These are phyloP conservation scores for Eimeria maxima DNA, from an alignment of 169 alveolate genomes.

Conservation along the genomic window DNA sequence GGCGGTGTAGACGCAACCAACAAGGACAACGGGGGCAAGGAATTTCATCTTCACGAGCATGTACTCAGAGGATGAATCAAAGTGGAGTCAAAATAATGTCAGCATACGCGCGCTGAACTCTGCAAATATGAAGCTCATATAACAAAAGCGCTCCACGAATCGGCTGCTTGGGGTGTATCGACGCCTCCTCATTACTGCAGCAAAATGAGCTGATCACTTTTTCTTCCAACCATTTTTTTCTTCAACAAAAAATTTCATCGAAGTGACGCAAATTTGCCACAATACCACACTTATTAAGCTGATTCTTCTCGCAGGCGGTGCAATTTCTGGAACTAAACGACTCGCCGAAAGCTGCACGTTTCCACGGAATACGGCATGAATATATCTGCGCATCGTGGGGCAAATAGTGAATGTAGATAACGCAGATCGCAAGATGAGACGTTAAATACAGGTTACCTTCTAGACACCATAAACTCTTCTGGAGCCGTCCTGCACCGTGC, in stretches of 20 bases:
- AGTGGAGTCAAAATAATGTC: constrained; percentile 59
- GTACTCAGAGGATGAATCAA: constrained; percentile 32
- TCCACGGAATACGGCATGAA: neutral
- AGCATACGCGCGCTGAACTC: constrained; percentile 61
- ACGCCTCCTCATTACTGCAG: neutral
- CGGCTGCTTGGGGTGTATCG: constrained; percentile 50
- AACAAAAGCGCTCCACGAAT: neutral
- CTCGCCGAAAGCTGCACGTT: neutral
- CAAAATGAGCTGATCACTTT: neutral
- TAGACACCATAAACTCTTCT: neutral
- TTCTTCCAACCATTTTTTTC: neutral
- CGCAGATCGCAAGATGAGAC: neutral
- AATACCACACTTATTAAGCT: neutral
- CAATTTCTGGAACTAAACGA: neutral
- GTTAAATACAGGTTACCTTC: neutral
- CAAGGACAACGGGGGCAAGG: constrained; percentile 72
- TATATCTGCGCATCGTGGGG: neutral
- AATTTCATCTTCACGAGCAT: constrained; percentile 61
- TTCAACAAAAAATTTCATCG: neutral
- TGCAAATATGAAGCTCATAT: constrained; percentile 55
- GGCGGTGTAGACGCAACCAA: constrained; percentile 64
- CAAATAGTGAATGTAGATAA: neutral
- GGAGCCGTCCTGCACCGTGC: neutral
- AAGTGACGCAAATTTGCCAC: too few species aligned
- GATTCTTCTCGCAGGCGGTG: neutral